Evolutionary conservation across 2,329 filamentous ascomycete genomes (phyloP), one percentile per base, ranked within the genome.

Genomic region (Stagonosporopsis tanaceti): DNA sequence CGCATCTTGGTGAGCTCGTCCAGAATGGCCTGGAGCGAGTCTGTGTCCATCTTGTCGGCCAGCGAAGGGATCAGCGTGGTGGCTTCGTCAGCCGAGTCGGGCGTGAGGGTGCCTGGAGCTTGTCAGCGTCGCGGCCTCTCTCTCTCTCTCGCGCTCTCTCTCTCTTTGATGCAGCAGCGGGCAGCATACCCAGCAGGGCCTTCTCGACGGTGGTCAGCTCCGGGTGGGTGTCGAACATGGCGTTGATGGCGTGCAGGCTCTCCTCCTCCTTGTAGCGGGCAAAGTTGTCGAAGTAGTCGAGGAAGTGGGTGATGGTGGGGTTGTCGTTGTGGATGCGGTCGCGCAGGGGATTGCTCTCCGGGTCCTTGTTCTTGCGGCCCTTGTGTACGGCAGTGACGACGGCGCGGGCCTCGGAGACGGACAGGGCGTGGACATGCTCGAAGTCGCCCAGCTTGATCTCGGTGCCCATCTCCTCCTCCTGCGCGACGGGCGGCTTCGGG

Each of bases 241-340:
- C 87, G 78, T 96, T 93, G 30, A 98, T 92, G n/a, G 92, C 91
- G 79, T 97, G 91, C 72, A 97, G 91, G 66, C 95, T 95, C 77
- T 96, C 92, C 76, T 94, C 93, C 70, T 93, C 89, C 80, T 97
- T 96, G 85, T 98, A 98, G 34, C 95, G 91, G 17, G 93, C 90
- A 79, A 99, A 99, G 62, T 93, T 88, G 70, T 97, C 93, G 51
- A 98, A 87, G 79, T 99, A 98, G 73, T 93, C 92, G 64, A 93
- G 85, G 25, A 94, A 97, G 77, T 96, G 93, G 62, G 87, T 88
- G 54, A 97, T 84, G 77, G 93, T 93, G 72, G 76, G 69, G 51
- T 66, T 71, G 62, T 76, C 74, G 62, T 76, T 76, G 81, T 88
- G 74, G 84, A 93, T 89, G 91, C 92, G 61, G 89, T 93, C 82